Conservation (phyloP, 2,329 filamentous ascomycete species). For the Cladosporium velox region DNA sequence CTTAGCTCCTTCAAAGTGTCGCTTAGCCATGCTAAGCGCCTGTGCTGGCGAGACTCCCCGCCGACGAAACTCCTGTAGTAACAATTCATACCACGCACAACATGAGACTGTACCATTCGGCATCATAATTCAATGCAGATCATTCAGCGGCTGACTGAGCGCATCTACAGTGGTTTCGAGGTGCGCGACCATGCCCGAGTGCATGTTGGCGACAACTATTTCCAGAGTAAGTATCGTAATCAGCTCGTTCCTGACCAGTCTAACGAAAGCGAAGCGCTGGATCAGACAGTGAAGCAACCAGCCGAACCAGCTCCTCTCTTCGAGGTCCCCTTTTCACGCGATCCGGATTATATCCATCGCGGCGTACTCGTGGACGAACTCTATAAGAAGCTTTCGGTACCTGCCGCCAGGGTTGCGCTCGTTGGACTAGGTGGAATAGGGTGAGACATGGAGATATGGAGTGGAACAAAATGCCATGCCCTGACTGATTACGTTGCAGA, state of each 20-base stretch:
- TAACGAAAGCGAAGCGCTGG: neutral
- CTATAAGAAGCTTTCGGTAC: conserved; percentile 20
- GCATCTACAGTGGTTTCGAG: neutral
- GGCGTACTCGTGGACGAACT: conserved; percentile 23
- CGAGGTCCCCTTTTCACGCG: conserved; percentile 26
- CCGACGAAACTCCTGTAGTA: neutral
- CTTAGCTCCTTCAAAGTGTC: neutral
- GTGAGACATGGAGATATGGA: conserved; percentile 22
- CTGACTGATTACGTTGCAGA: conserved; percentile 18
- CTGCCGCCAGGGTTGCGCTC: conserved; percentile 25
- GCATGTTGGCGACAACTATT: neutral
- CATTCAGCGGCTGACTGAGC: neutral
- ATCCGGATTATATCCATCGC: conserved; percentile 27
- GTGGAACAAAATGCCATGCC: neutral
- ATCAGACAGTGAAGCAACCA: neutral
- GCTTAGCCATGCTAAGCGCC: neutral
- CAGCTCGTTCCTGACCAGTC: neutral
- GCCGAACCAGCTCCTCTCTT: conserved; percentile 20
- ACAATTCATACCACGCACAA: neutral
- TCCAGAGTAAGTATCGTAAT: neutral
- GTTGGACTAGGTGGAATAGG: conserved; percentile 30
- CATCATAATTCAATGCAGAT: neutral
- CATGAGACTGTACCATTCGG: neutral
- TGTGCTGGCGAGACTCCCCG: neutral
- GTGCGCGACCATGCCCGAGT: neutral